Conservation (phyloP, 257 asterid species). For the Sherardia arvensis region DNA sequence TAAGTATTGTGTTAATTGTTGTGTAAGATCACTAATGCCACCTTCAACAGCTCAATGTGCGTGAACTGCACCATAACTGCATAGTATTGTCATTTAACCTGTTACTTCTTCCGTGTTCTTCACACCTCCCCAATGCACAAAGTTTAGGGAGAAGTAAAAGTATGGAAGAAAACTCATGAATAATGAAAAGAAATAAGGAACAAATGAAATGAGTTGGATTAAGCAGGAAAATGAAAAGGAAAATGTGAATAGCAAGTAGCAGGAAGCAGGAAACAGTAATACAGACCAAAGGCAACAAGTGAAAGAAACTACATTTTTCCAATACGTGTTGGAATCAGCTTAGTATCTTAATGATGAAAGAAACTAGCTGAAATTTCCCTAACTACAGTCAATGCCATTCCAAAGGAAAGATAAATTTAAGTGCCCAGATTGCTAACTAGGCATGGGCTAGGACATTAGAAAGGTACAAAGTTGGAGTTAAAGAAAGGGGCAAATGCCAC, state of each 20-base stretch:
- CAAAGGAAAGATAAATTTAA: background rate
- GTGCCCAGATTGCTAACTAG: background rate
- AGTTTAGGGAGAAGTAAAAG: background rate
- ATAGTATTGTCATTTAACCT: background rate
- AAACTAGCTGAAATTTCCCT: background rate
- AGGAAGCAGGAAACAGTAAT: background rate
- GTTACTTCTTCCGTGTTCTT: background rate
- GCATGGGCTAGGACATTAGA: background rate
- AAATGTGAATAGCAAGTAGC: background rate
- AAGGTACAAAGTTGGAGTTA: background rate
- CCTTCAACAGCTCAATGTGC: background rate
- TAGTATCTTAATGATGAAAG: background rate
- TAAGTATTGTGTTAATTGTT: background rate
- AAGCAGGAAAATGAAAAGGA: background rate
- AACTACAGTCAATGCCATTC: background rate
- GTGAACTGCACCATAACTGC: background rate
- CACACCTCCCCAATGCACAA: background rate
- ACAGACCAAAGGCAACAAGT: background rate
- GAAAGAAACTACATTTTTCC: background rate
- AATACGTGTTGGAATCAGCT: background rate
- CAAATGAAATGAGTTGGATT: background rate
- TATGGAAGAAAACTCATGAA: background rate
- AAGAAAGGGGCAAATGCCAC: background rate
- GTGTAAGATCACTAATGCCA: slow-evolving; percentile 1
- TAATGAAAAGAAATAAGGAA: background rate